These are phyloP conservation scores for Phytophthora citrophthora DNA, from an alignment of 352 stramenopile species.

Conservation along the genomic window DNA sequence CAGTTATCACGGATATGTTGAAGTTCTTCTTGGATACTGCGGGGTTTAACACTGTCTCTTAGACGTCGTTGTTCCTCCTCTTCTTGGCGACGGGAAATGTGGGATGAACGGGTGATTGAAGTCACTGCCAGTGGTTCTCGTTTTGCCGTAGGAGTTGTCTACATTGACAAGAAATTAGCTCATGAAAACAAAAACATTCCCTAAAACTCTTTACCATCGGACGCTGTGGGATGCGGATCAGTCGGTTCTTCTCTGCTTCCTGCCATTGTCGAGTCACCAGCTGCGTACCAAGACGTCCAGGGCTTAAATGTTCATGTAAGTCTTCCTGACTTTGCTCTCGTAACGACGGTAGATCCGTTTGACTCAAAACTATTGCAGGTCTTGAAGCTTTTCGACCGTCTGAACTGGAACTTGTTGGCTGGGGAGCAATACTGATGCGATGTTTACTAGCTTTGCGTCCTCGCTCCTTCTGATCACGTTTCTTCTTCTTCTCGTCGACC, in stretches of 20 bases:
- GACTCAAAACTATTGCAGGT: constrained; percentile 7
- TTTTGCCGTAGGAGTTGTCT: constrained; percentile 40
- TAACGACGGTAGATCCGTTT: constrained; percentile 37
- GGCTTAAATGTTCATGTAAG: constrained; percentile 16
- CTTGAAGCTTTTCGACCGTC: constrained; percentile 5
- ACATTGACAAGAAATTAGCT: constrained; percentile 4
- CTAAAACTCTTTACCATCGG: constrained; percentile 28
- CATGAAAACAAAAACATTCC: too few relatives aligned
- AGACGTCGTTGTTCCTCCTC: constrained; percentile 31
- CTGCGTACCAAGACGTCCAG: constrained; percentile 49
- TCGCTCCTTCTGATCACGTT: constrained; percentile 44
- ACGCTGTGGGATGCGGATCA: constrained; percentile 33
- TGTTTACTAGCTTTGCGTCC: constrained; percentile 50
- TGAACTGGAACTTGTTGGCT: neutral
- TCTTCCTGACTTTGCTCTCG: constrained; percentile 21
- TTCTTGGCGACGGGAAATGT: constrained; percentile 52
- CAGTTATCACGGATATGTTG: constrained; percentile 69
- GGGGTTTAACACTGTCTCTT: constrained; percentile 5
- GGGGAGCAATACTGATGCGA: constrained; percentile 51
- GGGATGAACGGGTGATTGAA: constrained; percentile 59
- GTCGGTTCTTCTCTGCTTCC: constrained; percentile 49
- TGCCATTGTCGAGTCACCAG: constrained; percentile 64
- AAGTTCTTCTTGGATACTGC: constrained; percentile 54
- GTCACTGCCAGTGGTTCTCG: constrained; percentile 26
- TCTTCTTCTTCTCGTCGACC: constrained; percentile 69